Conservation (phyloP, 2,329 filamentous ascomycete species). For the Epichloe amarillans region DNA sequence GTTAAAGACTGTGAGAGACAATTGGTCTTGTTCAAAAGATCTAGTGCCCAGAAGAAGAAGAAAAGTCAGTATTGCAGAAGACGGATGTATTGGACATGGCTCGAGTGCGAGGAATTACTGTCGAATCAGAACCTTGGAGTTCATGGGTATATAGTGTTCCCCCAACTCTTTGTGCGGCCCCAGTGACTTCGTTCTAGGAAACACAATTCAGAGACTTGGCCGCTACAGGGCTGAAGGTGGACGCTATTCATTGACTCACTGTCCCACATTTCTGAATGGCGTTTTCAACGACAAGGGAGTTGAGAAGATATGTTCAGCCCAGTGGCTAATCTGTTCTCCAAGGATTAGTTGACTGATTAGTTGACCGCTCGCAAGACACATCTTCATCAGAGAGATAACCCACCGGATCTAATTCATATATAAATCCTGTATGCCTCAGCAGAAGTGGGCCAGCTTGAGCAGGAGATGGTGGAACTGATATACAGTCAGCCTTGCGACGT, state of each 20-base stretch:
- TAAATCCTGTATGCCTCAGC: conserved; percentile 17
- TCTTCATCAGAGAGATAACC: conserved; percentile 4
- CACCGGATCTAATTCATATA: conserved; percentile 11
- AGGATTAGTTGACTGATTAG: background rate
- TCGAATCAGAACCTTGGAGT: conserved; percentile 40
- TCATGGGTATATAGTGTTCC: conserved; percentile 29
- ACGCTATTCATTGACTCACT: conserved; percentile 16
- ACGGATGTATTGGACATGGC: conserved; percentile 1
- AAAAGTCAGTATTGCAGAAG: conserved; percentile 3
- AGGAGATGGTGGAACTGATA: conserved; percentile 16
- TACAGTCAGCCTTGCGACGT: background rate
- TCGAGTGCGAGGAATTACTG: conserved; percentile 23
- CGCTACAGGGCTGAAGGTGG: background rate
- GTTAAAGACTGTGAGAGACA: conserved; percentile 40
- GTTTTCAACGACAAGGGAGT: conserved; percentile 38
- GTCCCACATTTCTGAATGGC: conserved; percentile 25
- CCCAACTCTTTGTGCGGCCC: conserved; percentile 32
- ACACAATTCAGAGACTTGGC: background rate
- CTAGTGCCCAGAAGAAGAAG: conserved; percentile 18
- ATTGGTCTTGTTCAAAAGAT: conserved; percentile 39
- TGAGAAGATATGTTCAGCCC: conserved; percentile 49
- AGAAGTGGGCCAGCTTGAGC: conserved; percentile 21
- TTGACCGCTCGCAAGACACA: background rate
- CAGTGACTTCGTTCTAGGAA: conserved; percentile 29
- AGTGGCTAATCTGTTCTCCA: conserved; percentile 35